Evolutionary conservation across 2,329 filamentous ascomycete genomes (phyloP).

Genomic region (Fusarium sp.): DNA sequence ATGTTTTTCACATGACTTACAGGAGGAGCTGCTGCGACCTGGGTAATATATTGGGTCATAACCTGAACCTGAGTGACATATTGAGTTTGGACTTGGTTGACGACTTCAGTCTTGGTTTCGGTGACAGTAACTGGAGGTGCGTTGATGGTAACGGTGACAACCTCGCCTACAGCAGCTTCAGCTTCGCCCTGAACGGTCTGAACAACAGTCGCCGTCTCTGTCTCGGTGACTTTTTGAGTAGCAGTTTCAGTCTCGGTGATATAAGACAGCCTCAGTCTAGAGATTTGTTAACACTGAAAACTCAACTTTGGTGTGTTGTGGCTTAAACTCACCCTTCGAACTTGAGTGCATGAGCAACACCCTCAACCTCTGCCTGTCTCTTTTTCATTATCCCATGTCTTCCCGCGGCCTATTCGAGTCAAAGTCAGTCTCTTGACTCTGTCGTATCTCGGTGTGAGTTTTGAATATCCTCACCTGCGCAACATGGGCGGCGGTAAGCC

Average conservation of each 20-base stretch:
- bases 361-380: constrained; percentile 26
- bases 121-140: constrained; percentile 19
- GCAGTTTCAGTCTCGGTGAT: constrained; percentile 39
- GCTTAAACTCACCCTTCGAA: constrained; percentile 38
- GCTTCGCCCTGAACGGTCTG: constrained; percentile 12
- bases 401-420: constrained; percentile 26
- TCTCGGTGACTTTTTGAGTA: constrained; percentile 32
- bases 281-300: neutral
- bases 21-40: constrained; percentile 19
- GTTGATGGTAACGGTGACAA: constrained; percentile 32
- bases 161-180: constrained; percentile 1
- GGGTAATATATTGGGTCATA: constrained; percentile 14
- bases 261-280: constrained; percentile 36
- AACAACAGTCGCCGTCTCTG: constrained; percentile 16
- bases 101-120: constrained; percentile 12
- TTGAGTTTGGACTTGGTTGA: constrained; percentile 28
- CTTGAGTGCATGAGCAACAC: constrained; percentile 9
- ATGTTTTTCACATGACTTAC: constrained; percentile 2
- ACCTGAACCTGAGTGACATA: constrained; percentile 19
- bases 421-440: neutral
- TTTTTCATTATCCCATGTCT: constrained; percentile 24
- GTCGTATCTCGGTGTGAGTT: neutral
- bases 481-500: constrained; percentile 31
- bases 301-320: neutral
- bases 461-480: constrained; percentile 23